phyloP scores from a whole-genome alignment of 2,329 filamentous ascomycete species.

The Metarhizium robertsii region DNA sequence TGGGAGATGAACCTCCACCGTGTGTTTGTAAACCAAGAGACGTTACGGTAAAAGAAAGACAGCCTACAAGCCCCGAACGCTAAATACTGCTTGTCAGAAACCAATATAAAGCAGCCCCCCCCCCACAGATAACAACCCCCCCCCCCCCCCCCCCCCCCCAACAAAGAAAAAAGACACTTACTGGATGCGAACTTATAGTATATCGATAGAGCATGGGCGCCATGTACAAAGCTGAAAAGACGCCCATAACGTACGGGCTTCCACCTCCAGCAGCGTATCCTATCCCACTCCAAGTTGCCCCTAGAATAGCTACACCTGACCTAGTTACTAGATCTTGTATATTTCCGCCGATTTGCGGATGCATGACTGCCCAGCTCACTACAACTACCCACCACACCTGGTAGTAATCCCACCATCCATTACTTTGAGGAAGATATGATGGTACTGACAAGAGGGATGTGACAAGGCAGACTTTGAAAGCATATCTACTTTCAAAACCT shows the following conservation, averaged over 20 bases:
- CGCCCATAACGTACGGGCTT: slow-evolving; percentile 45
- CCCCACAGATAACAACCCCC: too few relatives aligned
- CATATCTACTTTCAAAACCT: slow-evolving; percentile 48
- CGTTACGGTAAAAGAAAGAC: slow-evolving; percentile 45
- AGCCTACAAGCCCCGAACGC: slow-evolving; percentile 49
- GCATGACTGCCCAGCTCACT: slow-evolving; percentile 46
- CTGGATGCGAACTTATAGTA: slow-evolving; percentile 44
- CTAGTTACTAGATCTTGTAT: slow-evolving; percentile 47
- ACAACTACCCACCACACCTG: slow-evolving; percentile 51
- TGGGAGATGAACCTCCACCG: slow-evolving; percentile 22
- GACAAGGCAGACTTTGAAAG: slow-evolving; percentile 44
- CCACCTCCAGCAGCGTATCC: slow-evolving; percentile 40
- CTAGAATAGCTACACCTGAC: slow-evolving; percentile 37
- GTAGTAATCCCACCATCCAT: slow-evolving; percentile 44
- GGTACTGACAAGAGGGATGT: slow-evolving; percentile 43
- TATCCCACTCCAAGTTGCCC: slow-evolving; percentile 45
- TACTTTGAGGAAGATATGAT: slow-evolving; percentile 36
- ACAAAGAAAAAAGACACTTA: slow-evolving; percentile 15
- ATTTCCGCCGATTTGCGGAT: slow-evolving; percentile 44
- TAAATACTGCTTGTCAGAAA: slow-evolving; percentile 10
- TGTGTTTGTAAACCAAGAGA: slow-evolving; percentile 33
- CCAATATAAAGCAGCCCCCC: not conserved
- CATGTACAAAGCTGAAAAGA: slow-evolving; percentile 47
- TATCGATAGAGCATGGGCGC: slow-evolving; percentile 50
- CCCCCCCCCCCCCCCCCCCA: too few relatives aligned